phyloP scores from a whole-genome alignment of 2,329 filamentous ascomycete species.

The Fusarium bulbicola region DNA sequence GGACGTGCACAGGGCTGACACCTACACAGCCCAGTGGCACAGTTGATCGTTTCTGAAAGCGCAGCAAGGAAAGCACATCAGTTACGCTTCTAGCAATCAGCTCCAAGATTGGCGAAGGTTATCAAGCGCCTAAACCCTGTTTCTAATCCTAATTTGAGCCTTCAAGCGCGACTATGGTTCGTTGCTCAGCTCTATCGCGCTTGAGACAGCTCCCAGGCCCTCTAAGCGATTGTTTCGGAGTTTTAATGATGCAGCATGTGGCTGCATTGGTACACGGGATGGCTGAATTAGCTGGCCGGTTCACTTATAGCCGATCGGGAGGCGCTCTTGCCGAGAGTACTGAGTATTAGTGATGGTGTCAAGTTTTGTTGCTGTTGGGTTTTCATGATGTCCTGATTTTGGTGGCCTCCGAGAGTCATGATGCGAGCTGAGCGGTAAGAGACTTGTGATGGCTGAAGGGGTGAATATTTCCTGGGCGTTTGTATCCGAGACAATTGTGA shows the following conservation, averaged over 20 bases:
- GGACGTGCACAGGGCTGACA: conserved; percentile 33
- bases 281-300: conserved; percentile 1
- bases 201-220: conserved; percentile 5
- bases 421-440: not conserved
- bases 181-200: not conserved
- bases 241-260: not conserved
- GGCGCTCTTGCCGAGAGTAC: not conserved
- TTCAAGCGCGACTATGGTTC: conserved; percentile 5
- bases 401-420: not conserved
- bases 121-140: not conserved
- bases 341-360: not conserved
- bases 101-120: conserved; percentile 3
- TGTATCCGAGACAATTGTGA: not conserved
- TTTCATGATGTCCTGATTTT: conserved; percentile 1
- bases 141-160: conserved; percentile 10
- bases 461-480: not conserved
- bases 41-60: conserved; percentile 11
- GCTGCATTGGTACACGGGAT: conserved; percentile 22
- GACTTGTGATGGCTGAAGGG: not conserved
- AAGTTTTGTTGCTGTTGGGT: not conserved
- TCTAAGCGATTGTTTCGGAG: conserved; percentile 8
- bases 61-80: conserved; percentile 14
- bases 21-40: conserved; percentile 37
- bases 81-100: not conserved
- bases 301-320: not conserved